phyloP scores from a whole-genome alignment of 129 eudicot genomes.

The Lactuca saligna region DNA sequence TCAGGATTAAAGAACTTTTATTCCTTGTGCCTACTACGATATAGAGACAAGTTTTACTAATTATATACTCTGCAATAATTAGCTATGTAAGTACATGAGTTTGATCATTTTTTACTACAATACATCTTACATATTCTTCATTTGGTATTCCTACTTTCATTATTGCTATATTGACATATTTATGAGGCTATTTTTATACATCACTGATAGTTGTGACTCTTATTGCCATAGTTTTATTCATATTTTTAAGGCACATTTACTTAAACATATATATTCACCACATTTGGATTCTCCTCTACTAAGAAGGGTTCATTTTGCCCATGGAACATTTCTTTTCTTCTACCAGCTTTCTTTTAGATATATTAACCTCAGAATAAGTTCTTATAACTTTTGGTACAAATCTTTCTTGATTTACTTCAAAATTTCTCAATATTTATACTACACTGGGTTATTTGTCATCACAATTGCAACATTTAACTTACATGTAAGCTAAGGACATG shows the following conservation, averaged over 20 bases:
- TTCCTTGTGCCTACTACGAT: no score
- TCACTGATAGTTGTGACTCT: background rate
- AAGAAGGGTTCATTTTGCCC: constrained; percentile 96
- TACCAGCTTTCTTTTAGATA: constrained; percentile 85
- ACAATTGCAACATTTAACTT: no score
- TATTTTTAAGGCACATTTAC: background rate
- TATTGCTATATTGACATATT: background rate
- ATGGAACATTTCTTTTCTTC: constrained; percentile 85
- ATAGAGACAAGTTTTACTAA: no score
- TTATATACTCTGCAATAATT: no score
- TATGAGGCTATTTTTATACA: constrained; percentile 9
- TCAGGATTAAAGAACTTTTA: no score
- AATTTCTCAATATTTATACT: constrained; percentile 20
- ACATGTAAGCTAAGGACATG: no score
- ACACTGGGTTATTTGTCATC: constrained; percentile 37
- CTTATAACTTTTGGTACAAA: constrained; percentile 1
- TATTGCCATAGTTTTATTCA: background rate
- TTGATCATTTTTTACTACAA: no score
- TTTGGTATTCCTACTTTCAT: background rate
- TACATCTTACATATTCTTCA: no score
- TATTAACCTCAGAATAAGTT: no score
- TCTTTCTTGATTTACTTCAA: constrained; percentile 18
- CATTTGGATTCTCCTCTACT: constrained; percentile 92
- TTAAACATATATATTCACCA: constrained; percentile 81
- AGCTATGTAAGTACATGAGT: no score